Base-by-base conservation (phyloP, 108 stramenopile species). In the Aurantiochytrium sp. region DNA sequence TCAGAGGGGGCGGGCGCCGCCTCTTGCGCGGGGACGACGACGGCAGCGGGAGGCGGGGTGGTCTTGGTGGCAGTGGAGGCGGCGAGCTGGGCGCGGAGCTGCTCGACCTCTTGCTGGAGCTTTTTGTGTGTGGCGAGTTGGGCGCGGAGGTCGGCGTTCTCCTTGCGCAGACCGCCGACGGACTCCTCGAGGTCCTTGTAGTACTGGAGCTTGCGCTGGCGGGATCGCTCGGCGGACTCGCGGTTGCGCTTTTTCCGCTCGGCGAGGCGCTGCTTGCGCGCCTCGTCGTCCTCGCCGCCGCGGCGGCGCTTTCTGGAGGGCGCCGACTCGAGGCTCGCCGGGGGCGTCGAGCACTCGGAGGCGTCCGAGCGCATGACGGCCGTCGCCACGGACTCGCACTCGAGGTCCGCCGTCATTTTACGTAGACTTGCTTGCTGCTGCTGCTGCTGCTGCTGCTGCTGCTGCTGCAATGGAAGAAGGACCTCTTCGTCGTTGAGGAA, bases 121-220 rank as follows among this genome's bases (percentile, higher is more conserved):
- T 65, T 42, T 34, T 3, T 15, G 24, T 32, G 59, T 6, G 59
- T n/a, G 59, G 27, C 59, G 34, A 65, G 32, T 34, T 65, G 15
- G 59, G 59, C 0, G 59, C 59, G 59, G 1, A 65, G 59, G 8
- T 34, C 34, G 8, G 10, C 73, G 39, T 81, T 81, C 12, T 81
- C 73, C 17, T 41, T 30, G 39, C 45, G 39, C 6, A 81, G 73
- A 12, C 19, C 45, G 12, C 6, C 73, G 30, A 48, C 45, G 6
- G 39, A 41, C 10, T 39, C 19, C 73, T 81, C 73, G 24, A 81
- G 73, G 1, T 81, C 73, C 73, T 81, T 81, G 73, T 81, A 81
- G 73, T 81, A 81, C 39, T 81, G 73, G 3, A 81, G 73, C 73
- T 81, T 81, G 45, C 73, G 73, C 73, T 81, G 73, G 73, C 73